phyloP scores from a whole-genome alignment of 2,329 filamentous ascomycete genomes.

The Helicocarpus griseus region DNA sequence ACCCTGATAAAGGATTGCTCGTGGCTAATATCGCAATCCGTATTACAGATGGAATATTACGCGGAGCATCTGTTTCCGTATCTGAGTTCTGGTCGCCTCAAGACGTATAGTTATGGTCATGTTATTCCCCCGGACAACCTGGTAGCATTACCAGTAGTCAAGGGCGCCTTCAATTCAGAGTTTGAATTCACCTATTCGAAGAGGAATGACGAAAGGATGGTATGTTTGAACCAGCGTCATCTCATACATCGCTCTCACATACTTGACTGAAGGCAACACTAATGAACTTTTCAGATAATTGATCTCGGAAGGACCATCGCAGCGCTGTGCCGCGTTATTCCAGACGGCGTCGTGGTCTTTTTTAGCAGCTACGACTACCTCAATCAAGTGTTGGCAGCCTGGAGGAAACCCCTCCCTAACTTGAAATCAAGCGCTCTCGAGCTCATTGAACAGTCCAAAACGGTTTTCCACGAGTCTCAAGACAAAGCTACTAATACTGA shows the following conservation, averaged over 20 bases:
- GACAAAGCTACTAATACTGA: slow-evolving; percentile 43
- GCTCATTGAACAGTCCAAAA: slow-evolving; percentile 25
- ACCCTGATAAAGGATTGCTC: slow-evolving; percentile 1
- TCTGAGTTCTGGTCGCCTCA: slow-evolving; percentile 52
- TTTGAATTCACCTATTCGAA: slow-evolving; percentile 87
- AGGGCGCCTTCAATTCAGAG: slow-evolving; percentile 37
- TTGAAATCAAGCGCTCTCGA: slow-evolving; percentile 20
- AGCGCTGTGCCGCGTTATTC: slow-evolving; percentile 62
- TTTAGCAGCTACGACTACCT: slow-evolving; percentile 94
- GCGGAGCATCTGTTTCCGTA: slow-evolving; percentile 75
- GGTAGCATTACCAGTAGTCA: slow-evolving; percentile 61
- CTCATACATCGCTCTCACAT: neutral
- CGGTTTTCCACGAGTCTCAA: slow-evolving; percentile 47
- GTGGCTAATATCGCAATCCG: slow-evolving; percentile 7
- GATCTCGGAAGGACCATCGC: slow-evolving; percentile 67
- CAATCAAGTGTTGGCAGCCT: slow-evolving; percentile 57
- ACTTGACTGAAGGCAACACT: neutral
- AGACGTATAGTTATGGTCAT: slow-evolving; percentile 84
- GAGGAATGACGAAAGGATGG: slow-evolving; percentile 57
- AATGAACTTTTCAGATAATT: slow-evolving; percentile 38
- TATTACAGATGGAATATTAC: slow-evolving; percentile 67
- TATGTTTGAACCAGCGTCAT: slow-evolving; percentile 17
- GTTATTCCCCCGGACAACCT: slow-evolving; percentile 80
- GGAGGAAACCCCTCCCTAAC: slow-evolving; percentile 40
- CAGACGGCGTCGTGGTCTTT: slow-evolving; percentile 86